Conservation (phyloP, 208 protist species). For the Herpetomonas tarakana region DNA sequence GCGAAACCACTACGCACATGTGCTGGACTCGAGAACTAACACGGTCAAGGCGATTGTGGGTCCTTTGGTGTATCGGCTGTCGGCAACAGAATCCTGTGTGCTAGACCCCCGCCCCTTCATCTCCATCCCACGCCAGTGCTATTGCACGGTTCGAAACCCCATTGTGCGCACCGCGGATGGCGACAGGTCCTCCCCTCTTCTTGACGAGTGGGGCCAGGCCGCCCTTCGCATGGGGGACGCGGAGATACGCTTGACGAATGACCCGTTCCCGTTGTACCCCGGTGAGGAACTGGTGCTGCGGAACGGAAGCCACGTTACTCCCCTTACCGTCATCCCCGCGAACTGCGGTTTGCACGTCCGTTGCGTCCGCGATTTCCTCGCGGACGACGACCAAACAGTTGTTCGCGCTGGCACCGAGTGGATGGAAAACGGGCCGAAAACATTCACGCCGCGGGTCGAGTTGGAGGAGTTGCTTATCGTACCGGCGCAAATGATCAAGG, state of each 20-base stretch:
- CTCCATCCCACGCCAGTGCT: conserved; percentile 58
- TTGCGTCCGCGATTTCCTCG: conserved; percentile 72
- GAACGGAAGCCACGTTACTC: conserved; percentile 37
- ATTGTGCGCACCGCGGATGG: conserved; percentile 38
- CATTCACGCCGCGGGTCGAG: conserved; percentile 88
- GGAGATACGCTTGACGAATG: conserved; percentile 87
- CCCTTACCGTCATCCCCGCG: conserved; percentile 68
- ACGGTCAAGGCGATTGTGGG: conserved; percentile 77
- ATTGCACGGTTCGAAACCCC: conserved; percentile 77
- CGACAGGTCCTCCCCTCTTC: conserved; percentile 7
- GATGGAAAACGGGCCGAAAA: conserved; percentile 87
- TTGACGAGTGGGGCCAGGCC: conserved; percentile 74
- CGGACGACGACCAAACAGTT: conserved; percentile 7
- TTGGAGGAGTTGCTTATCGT: conserved; percentile 76
- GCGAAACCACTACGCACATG: conserved; percentile 92
- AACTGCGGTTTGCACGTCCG: conserved; percentile 86
- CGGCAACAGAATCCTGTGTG: conserved; percentile 92
- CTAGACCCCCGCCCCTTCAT: conserved; percentile 77
- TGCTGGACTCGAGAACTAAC: conserved; percentile 95
- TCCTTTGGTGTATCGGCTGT: conserved; percentile 90
- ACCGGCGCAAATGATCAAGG: conserved; percentile 62
- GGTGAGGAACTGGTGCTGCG: conserved; percentile 62
- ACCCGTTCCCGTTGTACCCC: conserved; percentile 94
- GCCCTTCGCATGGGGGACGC: conserved; percentile 87
- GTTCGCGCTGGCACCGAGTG: conserved; percentile 88